Base-by-base conservation (phyloP, 164 flowering plant genomes). In the Umbellularia californica region DNA sequence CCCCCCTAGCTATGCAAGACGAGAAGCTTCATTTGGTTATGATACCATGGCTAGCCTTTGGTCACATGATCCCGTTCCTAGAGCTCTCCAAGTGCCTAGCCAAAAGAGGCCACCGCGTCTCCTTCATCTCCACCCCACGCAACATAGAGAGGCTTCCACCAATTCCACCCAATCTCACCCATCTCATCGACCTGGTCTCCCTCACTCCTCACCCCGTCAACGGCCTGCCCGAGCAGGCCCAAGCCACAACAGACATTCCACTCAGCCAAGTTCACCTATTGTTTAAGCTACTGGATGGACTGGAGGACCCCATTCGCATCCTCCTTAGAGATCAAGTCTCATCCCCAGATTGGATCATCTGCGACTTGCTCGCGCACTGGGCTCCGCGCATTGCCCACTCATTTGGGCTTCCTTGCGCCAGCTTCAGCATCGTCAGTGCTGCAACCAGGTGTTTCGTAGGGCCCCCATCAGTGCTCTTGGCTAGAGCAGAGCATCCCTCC, bases 211-310 rank as follows among this genome's bases (percentile, higher is more conserved):
- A 68, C 5, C 69, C 23, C 9, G 23, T 63, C 12, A 70, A 70
- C 9, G 75, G 70, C 30, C 75, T 83, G 2, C 79, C 81, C 2
- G 72, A 55, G n/a, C 47, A 68, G 24, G 82, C 82, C 3, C 81
- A 83, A 72, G 76, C 82, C 70, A 80, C 83, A 68, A 24, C 33
- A 0, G 87, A 84, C 50, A 10, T 81, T 13, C 62, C 77, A 11
- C 7, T 12, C 13, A 68, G 74, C 7, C 25, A 75, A 2, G 69
- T 74, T 11, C 70, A 28, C 22, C 70, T 67, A 50, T 80, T 84
- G 52, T 77, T 73, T 62, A 69, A 30, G 17, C 84, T 84, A 24
- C 76, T n/a, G 14, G 87, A 85, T 67, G 70, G 33, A 2, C 79
- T 85, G 6, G 70, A 80, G 24, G 73, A 71, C 3, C 68, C 62